Evolutionary conservation across 768 basidiomycete species (phyloP).

Genomic region (Collybiopsis confluens): DNA sequence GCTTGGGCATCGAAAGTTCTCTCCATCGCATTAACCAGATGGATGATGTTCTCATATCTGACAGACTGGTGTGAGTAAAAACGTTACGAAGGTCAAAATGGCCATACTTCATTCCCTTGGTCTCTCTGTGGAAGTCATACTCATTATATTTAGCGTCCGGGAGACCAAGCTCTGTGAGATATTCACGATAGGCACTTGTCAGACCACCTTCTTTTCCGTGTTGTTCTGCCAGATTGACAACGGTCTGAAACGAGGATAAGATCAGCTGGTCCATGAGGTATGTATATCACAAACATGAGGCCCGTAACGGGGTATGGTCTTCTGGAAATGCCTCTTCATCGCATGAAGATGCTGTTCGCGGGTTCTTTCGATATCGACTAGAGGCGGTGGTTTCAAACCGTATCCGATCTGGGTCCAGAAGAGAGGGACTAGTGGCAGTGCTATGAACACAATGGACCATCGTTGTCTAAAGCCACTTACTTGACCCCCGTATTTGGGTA

Average conservation of each 20-base stretch:
- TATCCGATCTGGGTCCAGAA: slow-evolving; percentile 91
- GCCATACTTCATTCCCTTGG: slow-evolving; percentile 87
- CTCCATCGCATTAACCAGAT: slow-evolving; percentile 67
- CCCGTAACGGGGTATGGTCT: slow-evolving; percentile 65
- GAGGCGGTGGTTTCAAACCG: slow-evolving; percentile 83
- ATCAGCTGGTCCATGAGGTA: too few relatives aligned
- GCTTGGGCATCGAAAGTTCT: slow-evolving; percentile 78
- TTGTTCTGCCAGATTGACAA: slow-evolving; percentile 89
- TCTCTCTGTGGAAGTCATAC: slow-evolving; percentile 94
- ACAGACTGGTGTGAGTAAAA: background rate
- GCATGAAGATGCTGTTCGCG: slow-evolving; percentile 67
- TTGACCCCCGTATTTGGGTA: slow-evolving; percentile 89
- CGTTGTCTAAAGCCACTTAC: slow-evolving; percentile 35
- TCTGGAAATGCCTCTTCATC: slow-evolving; percentile 69
- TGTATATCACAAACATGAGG: slow-evolving; percentile 55
- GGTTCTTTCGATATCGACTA: slow-evolving; percentile 70
- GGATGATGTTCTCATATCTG: slow-evolving; percentile 88
- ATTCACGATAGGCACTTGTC: slow-evolving; percentile 73
- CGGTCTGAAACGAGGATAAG: slow-evolving; percentile 41
- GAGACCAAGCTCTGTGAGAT: slow-evolving; percentile 46
- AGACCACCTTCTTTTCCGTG: slow-evolving; percentile 83
- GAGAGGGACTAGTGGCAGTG: slow-evolving; percentile 62
- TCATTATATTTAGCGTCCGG: slow-evolving; percentile 54
- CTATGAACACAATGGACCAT: too few relatives aligned
- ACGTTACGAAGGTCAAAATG: background rate